Evolutionary conservation across 805 yeast genomes (phyloP), one percentile per base, ranked within the genome.

Genomic region (Suhomyces emberorum): DNA sequence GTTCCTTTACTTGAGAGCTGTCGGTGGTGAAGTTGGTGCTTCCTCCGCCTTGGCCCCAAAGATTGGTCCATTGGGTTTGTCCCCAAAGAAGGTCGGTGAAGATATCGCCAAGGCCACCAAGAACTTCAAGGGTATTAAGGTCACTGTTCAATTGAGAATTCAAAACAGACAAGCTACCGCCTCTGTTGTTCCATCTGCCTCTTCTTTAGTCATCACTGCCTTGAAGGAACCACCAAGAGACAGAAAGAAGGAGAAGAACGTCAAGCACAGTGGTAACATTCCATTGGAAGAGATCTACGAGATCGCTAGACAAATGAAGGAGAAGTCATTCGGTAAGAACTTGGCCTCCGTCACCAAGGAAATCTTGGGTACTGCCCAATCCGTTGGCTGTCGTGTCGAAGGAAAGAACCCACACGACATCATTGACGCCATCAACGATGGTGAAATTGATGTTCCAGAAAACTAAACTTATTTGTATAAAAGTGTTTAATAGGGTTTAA

Each of bases 11-110:
- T 79, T 93, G 76, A 88, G 98, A 85, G 97, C 98, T 76, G 95
- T 88, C 61, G 98, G 98, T 86, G 98, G 98, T 82, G 98, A 93
- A 81, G 95, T 93, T 65, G 98, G 98, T 79, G 96, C 97, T 65
- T 88, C 98, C 51, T 86, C 98, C 56, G 96, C 98, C 57, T 85
- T 93, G 66, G 98, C 98, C 61, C 98, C 98, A 72, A 93, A 93
- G 91, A 93, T 93, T 69, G 98, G 98, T 87, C 98, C 98, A 61
- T 87, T 93, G 70, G 98, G 98, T 88, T 80, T 93, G 63, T 88
- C 97, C 50, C 97, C 98, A 79, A 93, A 91, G 95, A 91, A 93
- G 84, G 96, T 93, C 69, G 98, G 98, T 89, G 98, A 93, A 77
- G 98, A 93, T 72, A 93, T 93, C 65, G 98, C 98, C 72, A 93